phyloP scores from a whole-genome alignment of 768 basidiomycete species.

The Macrolepiota albuminosa region DNA sequence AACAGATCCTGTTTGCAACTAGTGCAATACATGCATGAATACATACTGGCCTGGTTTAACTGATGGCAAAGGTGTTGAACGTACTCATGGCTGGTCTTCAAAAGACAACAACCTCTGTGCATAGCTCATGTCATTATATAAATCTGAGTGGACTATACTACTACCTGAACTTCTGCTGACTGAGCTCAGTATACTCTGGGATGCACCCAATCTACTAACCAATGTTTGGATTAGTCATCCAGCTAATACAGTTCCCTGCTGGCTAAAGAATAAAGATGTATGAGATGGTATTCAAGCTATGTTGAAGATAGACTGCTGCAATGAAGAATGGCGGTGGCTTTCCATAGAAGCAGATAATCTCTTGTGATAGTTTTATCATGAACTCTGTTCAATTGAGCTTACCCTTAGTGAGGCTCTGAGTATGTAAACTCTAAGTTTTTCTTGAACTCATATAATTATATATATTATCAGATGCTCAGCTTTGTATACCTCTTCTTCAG shows the following conservation, averaged over 20 bases:
- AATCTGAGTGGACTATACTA: slow-evolving; percentile 22
- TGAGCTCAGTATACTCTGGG: slow-evolving; percentile 20
- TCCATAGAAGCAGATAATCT: slow-evolving; percentile 25
- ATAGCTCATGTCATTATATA: slow-evolving; percentile 17
- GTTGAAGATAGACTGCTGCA: slow-evolving; percentile 12
- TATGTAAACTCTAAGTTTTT: not conserved
- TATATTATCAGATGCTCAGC: not conserved
- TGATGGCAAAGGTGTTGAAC: slow-evolving; percentile 12
- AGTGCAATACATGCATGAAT: no score
- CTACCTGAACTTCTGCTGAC: slow-evolving; percentile 28
- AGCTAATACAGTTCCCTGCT: slow-evolving; percentile 15
- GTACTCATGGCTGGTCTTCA: slow-evolving; percentile 20
- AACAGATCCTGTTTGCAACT: no score
- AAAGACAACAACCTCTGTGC: slow-evolving; percentile 24
- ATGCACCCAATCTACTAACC: slow-evolving; percentile 25
- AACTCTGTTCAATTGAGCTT: slow-evolving; percentile 22
- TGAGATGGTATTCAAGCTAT: slow-evolving; percentile 17
- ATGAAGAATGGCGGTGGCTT: slow-evolving; percentile 14
- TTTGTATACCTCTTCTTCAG: not conserved
- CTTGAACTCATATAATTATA: not conserved
- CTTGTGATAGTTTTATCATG: slow-evolving; percentile 27
- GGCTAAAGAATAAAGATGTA: slow-evolving; percentile 27
- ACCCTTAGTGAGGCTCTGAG: slow-evolving; percentile 8
- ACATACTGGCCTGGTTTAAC: no score
- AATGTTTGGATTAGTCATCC: slow-evolving; percentile 29